Evolutionary conservation across 176 grass and related monocot genomes (phyloP).

Genomic region (Zea mays): Zm-B73-REFERENCE-NAM-5.0 NC_050102.1:105610501-105611000

Average conservation of each 20-base stretch:
- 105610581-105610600: conserved; percentile 73
- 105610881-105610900: not conserved
- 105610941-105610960: not conserved
- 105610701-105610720: conserved; percentile 13
- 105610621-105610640: not conserved
- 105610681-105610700: not conserved
- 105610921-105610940: conserved; percentile 1
- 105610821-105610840: conserved; percentile 2
- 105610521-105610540: conserved; percentile 44
- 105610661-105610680: conserved; percentile 3
- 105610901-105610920: not conserved
- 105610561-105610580: conserved; percentile 54
- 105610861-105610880: not conserved
- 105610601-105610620: conserved; percentile 59
- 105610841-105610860: not conserved
- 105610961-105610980: not conserved
- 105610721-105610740: not conserved
- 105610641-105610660: conserved; percentile 1
- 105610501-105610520: conserved; percentile 50
- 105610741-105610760: conserved; percentile 3
- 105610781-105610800: conserved; percentile 1
- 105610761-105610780: conserved; percentile 6
- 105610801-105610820: not conserved
- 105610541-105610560: conserved; percentile 58
- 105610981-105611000: not conserved